Conservation (phyloP, 495 filamentous ascomycete species). For the Tuber indicum region DNA sequence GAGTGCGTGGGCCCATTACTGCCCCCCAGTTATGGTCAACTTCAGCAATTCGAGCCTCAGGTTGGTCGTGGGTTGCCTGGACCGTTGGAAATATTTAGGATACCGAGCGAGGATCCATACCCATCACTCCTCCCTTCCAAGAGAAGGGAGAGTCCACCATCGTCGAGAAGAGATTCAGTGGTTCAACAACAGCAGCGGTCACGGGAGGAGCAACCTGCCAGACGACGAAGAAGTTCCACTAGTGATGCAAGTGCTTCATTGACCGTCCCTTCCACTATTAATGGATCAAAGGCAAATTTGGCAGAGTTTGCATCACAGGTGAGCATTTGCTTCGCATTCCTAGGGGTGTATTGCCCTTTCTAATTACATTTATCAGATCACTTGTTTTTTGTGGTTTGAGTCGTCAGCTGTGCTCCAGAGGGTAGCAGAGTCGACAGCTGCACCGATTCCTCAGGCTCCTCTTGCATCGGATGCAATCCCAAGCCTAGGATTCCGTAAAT, state of each 20-base stretch:
- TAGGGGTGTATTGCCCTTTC: not conserved
- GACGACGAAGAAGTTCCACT: constrained; percentile 24
- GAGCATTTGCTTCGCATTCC: constrained; percentile 33
- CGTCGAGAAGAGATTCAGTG: constrained; percentile 27
- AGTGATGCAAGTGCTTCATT: constrained; percentile 30
- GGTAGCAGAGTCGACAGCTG: constrained; percentile 59
- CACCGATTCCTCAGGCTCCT: constrained; percentile 48
- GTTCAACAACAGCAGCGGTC: constrained; percentile 19
- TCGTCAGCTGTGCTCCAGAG: constrained; percentile 65
- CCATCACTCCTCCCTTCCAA: constrained; percentile 13
- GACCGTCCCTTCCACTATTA: constrained; percentile 62
- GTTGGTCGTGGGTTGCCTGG: constrained; percentile 31
- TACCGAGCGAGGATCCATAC: constrained; percentile 16
- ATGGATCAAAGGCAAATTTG: constrained; percentile 62
- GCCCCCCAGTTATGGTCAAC: constrained; percentile 31
- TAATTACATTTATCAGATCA: constrained; percentile 56
- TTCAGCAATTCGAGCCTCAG: constrained; percentile 38
- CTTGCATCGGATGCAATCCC: constrained; percentile 70
- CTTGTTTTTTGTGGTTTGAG: constrained; percentile 98
- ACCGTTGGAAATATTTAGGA: constrained; percentile 31
- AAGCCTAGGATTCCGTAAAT: constrained; percentile 75
- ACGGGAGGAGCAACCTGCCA: constrained; percentile 22
- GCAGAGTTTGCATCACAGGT: constrained; percentile 79
- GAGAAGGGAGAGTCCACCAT: constrained; percentile 26
- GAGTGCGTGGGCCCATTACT: constrained; percentile 25